Conservation (phyloP, 1,284 basidiomycete genomes). For the Boletus chippewaensis region DNA sequence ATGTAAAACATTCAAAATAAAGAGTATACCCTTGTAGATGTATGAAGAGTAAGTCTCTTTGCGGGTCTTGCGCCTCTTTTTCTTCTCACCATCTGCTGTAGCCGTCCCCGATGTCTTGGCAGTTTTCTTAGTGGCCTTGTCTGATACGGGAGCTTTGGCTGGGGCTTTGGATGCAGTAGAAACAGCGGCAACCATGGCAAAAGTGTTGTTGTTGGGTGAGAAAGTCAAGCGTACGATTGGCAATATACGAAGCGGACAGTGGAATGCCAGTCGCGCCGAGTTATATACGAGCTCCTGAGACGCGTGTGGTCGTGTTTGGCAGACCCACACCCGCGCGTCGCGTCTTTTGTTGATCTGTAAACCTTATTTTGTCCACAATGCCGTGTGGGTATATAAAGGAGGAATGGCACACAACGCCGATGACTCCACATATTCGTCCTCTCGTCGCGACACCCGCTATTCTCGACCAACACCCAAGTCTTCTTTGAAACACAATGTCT, state of each 20-base stretch:
- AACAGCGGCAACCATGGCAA: slow-evolving; percentile 21
- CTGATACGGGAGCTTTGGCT: slow-evolving; percentile 62
- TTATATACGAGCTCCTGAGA: slow-evolving; percentile 21
- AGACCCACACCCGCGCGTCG: slow-evolving; percentile 23
- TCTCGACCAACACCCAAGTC: background rate
- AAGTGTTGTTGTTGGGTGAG: slow-evolving; percentile 43
- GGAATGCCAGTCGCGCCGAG: slow-evolving; percentile 9
- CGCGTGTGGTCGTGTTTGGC: slow-evolving; percentile 42
- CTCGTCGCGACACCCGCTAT: slow-evolving; percentile 6
- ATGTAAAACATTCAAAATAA: slow-evolving; percentile 29
- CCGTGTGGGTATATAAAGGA: slow-evolving; percentile 31
- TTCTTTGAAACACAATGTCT: slow-evolving; percentile 38
- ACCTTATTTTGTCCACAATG: slow-evolving; percentile 25
- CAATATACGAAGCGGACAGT: slow-evolving; percentile 4
- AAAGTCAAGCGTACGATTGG: background rate
- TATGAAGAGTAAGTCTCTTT: slow-evolving; percentile 93
- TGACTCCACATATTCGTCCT: slow-evolving; percentile 6
- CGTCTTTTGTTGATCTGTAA: slow-evolving; percentile 34
- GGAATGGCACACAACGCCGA: background rate
- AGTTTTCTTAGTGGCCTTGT: slow-evolving; percentile 85
- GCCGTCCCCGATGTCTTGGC: slow-evolving; percentile 56
- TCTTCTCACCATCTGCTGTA: slow-evolving; percentile 67
- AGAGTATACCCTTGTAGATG: slow-evolving; percentile 76
- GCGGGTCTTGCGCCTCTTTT: slow-evolving; percentile 81
- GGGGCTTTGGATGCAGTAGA: slow-evolving; percentile 82